A percentile compares a stretch with the other conserved stretches of the same genome.
These are phyloP conservation scores for Gossypium schwendimanii DNA, from an alignment of 441 rosid species.

Conservation along the genomic window DNA sequence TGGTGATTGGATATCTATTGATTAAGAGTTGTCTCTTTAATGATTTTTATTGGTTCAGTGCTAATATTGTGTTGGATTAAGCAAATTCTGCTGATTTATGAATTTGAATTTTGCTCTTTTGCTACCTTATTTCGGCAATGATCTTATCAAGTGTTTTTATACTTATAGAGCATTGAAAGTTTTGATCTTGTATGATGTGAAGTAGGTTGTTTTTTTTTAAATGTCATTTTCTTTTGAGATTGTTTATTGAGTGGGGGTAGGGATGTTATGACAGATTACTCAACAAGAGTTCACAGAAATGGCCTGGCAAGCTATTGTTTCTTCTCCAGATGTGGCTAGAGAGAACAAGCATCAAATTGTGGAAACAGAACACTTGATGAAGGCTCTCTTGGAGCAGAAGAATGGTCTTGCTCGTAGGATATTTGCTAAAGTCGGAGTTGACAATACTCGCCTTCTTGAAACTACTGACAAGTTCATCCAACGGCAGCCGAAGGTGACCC, in stretches of 20 bases:
- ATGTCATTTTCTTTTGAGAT: background rate
- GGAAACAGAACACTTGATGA: slow-evolving; percentile 97
- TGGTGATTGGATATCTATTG: background rate
- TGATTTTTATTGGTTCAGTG: background rate
- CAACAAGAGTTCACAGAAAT: slow-evolving; percentile 95
- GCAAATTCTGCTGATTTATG: background rate
- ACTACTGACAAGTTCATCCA: slow-evolving; percentile 84
- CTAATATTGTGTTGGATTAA: background rate
- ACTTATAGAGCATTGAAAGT: background rate
- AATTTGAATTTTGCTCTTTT: background rate
- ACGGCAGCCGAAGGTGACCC: slow-evolving; percentile 84
- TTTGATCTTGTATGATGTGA: background rate
- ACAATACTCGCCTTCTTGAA: slow-evolving; percentile 83
- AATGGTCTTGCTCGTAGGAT: slow-evolving; percentile 96
- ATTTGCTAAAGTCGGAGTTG: slow-evolving; percentile 76
- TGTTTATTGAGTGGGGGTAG: slow-evolving; percentile 4
- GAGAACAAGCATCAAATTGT: slow-evolving; percentile 96
- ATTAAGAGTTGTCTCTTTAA: background rate
- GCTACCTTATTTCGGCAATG: background rate
- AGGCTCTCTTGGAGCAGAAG: slow-evolving; percentile 91
- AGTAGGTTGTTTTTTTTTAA: background rate
- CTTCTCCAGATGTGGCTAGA: slow-evolving; percentile 88
- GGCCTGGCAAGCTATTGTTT: slow-evolving; percentile 98
- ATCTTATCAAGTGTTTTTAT: background rate
- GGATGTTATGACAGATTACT: slow-evolving; percentile 48